Evolutionary conservation across 225 moss, liverwort and hornwort species (phyloP), one percentile per base, ranked within the genome.

Genomic region (Neckera pumila): DNA sequence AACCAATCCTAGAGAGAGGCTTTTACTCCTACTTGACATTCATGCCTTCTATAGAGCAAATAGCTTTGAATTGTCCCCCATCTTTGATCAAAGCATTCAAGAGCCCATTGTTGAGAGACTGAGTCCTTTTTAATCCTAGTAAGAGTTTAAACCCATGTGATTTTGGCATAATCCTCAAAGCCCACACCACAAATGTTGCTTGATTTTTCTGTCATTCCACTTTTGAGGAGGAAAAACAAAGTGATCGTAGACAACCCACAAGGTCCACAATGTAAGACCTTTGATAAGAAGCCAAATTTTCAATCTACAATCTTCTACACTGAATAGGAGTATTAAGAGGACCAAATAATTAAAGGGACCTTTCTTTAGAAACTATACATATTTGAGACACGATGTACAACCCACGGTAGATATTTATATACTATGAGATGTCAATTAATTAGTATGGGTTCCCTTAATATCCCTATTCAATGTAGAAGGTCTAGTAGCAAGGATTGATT

Each of bases 1-100:
- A n/a, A n/a, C 12, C 12, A 67, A 67, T 67, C 7, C 5, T 2
- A 10, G 2, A 65, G 1, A 1, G 1, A 65, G 10, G 18, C 18
- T 11, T 65, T 67, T 0, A 0, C 12, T 67, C n/a, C 7, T 3
- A 12, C 4, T 67, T 12, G 12, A n/a, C 0, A 1, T 7, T 21
- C 0, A 12, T 0, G 11, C n/a, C 12, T 67, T 67, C 2, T n/a
- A 0, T 67, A 7, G 7, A n/a, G 4, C 22, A 67, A n/a, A n/a
- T 67, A 23, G 69, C 23, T 69, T 38, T 38, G 38, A 69, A 40
- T 25, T 38, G 13, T 3, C 66, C 5, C 6, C 21, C 20, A n/a
- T 40, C 23, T 40, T 40, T 0, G 1, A 70, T 70, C 8, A 7
- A 40, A 70, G 40, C 40, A 70, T 70, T 70, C 7, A 69, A 38